Evolutionary conservation across 1,284 basidiomycete species (phyloP).

Genomic region (Cryptococcus hybrid): DNA sequence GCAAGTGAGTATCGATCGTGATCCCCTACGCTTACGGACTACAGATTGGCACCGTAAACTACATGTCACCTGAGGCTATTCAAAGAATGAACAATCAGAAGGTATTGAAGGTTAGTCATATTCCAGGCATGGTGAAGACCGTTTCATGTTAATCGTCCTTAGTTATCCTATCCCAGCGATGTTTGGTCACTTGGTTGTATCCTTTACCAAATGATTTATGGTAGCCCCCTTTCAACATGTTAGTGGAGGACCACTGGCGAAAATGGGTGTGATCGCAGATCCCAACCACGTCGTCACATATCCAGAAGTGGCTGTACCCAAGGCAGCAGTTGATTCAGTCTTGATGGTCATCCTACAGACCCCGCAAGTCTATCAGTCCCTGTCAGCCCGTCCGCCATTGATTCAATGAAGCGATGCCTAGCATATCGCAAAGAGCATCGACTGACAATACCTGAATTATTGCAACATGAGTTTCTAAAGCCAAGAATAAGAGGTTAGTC

Average conservation of each 20-base stretch:
- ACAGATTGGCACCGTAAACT: conserved; percentile 89
- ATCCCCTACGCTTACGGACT: background rate
- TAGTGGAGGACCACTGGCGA: conserved; percentile 65
- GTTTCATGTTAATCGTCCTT: conserved; percentile 4
- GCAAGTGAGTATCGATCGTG: conserved; percentile 55
- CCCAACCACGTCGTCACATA: conserved; percentile 53
- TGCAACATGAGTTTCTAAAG: conserved; percentile 51
- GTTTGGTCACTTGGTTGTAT: conserved; percentile 98
- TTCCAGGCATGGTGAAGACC: background rate
- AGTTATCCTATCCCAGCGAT: conserved; percentile 67
- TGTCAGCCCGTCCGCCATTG: conserved; percentile 52
- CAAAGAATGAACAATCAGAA: conserved; percentile 56
- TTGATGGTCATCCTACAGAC: conserved; percentile 31
- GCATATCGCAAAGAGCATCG: conserved; percentile 52
- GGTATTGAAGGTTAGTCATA: conserved; percentile 44
- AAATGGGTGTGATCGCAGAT: conserved; percentile 56
- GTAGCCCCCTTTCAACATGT: conserved; percentile 70
- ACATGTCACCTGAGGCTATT: conserved; percentile 93
- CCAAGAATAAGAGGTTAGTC: conserved; percentile 21
- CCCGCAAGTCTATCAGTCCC: conserved; percentile 39
- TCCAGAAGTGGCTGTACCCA: conserved; percentile 48
- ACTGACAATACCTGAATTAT: conserved; percentile 54
- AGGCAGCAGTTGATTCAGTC: conserved; percentile 30
- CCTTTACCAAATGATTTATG: conserved; percentile 94
- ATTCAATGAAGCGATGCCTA: conserved; percentile 54